A percentile compares a stretch with the other conserved stretches of the same genome.
Evolutionary conservation across 768 basidiomycete species (phyloP).

Genomic region (Cubamyces sp.): DNA sequence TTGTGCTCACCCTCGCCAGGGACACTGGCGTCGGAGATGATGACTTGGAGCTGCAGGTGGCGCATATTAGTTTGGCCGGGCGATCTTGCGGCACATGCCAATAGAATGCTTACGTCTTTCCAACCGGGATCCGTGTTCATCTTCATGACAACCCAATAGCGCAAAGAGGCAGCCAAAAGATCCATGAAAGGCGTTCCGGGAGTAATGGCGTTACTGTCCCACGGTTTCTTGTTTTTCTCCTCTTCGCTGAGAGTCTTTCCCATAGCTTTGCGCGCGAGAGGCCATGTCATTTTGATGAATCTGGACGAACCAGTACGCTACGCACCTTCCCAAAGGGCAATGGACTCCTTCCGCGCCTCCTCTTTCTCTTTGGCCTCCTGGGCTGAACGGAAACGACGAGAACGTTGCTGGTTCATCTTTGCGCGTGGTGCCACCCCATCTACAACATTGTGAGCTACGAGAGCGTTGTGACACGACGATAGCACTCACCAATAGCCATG

Average conservation of each 20-base stretch:
- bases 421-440: slow-evolving; percentile 98
- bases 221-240: slow-evolving; percentile 81
- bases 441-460: slow-evolving; percentile 33
- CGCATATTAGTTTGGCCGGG: no score
- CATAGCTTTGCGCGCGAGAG: slow-evolving; percentile 63
- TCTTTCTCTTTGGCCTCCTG: slow-evolving; percentile 97
- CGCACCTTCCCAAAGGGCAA: slow-evolving; percentile 83
- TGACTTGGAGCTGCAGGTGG: slow-evolving; percentile 76
- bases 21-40: slow-evolving; percentile 96
- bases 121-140: slow-evolving; percentile 95
- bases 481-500: slow-evolving; percentile 90
- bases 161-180: slow-evolving; percentile 80
- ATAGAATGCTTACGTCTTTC: slow-evolving; percentile 67
- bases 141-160: slow-evolving; percentile 97
- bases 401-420: slow-evolving; percentile 99
- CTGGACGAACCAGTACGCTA: neutral
- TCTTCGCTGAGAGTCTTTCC: slow-evolving; percentile 84
- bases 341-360: slow-evolving; percentile 79
- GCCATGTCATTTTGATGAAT: no score
- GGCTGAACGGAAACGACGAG: slow-evolving; percentile 91
- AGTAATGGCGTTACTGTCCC: slow-evolving; percentile 99
- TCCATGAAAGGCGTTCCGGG: slow-evolving; percentile 99
- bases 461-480: neutral
- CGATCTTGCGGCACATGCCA: no score
- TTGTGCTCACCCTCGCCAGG: slow-evolving; percentile 99